phyloP scores from a whole-genome alignment of 1,284 basidiomycete species.

The Tilletia walkeri region DNA sequence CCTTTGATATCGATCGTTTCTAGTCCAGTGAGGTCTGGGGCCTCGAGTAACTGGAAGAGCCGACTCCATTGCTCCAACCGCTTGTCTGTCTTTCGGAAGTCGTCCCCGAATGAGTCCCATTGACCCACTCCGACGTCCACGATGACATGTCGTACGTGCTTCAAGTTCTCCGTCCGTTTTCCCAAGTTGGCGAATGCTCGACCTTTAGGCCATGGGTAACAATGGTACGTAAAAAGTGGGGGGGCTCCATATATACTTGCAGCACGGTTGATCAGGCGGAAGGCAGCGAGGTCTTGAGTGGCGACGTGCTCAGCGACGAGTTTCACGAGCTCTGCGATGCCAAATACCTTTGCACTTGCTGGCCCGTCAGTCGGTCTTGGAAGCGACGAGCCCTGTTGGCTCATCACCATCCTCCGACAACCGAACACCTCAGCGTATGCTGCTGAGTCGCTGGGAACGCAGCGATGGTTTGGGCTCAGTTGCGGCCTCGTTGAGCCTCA shows the following conservation, averaged over 20 bases:
- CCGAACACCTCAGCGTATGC: too few relatives aligned
- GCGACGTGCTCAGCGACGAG: slow-evolving; percentile 6
- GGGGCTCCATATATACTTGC: background rate
- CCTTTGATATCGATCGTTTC: background rate
- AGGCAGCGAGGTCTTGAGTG: slow-evolving; percentile 8
- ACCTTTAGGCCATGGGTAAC: background rate
- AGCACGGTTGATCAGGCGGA: slow-evolving; percentile 1
- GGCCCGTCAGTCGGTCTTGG: background rate
- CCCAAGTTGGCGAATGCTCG: background rate
- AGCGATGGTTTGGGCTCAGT: too few relatives aligned
- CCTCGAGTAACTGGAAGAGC: background rate
- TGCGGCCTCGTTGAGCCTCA: too few relatives aligned
- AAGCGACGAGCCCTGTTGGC: too few relatives aligned
- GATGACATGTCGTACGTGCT: slow-evolving; percentile 1
- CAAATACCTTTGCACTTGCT: background rate
- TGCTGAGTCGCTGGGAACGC: too few relatives aligned
- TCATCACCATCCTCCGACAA: too few relatives aligned
- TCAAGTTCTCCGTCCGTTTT: background rate
- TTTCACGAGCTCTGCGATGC: slow-evolving; percentile 2
- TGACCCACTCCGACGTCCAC: background rate
- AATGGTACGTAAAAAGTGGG: background rate
- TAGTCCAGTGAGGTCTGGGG: background rate
- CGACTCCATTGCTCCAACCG: background rate
- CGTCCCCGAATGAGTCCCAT: slow-evolving; percentile 1
- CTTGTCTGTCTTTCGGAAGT: background rate